These are phyloP conservation scores for Leucosporidium scottii DNA, from an alignment of 768 basidiomycete species.

Conservation along the genomic window DNA sequence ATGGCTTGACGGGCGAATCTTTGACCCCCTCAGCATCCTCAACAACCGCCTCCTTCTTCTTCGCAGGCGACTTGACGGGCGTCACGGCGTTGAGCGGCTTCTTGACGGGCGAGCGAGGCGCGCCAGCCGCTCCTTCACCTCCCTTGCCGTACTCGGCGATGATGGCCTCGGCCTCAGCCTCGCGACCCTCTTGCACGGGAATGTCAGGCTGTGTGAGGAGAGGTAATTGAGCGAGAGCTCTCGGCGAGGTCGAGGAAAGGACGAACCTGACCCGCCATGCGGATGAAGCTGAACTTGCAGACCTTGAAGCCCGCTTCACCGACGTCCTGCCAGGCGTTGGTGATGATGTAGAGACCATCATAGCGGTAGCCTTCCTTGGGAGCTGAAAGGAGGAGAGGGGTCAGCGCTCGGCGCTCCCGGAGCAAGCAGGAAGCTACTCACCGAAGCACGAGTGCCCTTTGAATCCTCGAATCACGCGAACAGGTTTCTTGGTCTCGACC, in stretches of 20 bases:
- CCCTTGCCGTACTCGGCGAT: neutral
- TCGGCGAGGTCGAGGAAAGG: neutral
- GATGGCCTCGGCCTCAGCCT: neutral
- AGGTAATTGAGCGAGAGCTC: too few species aligned
- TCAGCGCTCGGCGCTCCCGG: too few species aligned
- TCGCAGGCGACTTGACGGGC: too few species aligned
- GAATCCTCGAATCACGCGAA: constrained; percentile 81
- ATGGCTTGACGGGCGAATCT: too few species aligned
- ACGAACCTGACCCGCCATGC: constrained; percentile 19
- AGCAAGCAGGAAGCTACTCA: neutral
- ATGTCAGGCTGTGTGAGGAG: constrained; percentile 1
- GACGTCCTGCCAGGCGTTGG: constrained; percentile 1
- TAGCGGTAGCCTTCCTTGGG: constrained; percentile 63
- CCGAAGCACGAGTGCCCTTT: constrained; percentile 47
- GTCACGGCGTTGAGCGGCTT: too few species aligned
- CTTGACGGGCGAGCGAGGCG: too few species aligned
- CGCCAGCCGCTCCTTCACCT: too few species aligned
- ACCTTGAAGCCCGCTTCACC: constrained; percentile 55
- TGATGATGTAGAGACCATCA: constrained; percentile 65
- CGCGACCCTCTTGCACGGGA: constrained; percentile 7
- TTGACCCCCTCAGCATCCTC: too few species aligned
- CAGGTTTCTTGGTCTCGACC: constrained; percentile 68
- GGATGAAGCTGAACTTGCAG: constrained; percentile 75
- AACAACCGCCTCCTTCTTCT: too few species aligned
- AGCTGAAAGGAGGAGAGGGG: neutral